Conservation (phyloP, 768 basidiomycete genomes). For the Termitomyces sp. region DNA sequence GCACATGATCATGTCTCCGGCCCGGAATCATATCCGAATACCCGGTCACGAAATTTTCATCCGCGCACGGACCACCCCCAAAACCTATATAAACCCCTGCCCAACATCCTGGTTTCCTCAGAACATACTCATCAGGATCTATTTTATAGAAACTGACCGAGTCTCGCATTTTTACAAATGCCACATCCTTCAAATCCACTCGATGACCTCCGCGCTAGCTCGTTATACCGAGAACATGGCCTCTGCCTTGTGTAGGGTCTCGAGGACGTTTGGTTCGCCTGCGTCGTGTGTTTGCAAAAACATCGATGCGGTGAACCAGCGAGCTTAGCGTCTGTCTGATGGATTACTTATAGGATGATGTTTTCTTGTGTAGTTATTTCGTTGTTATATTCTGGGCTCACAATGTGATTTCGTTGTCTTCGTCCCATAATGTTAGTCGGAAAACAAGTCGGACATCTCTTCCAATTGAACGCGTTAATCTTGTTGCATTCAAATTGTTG, state of each 20-base stretch:
- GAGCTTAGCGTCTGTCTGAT: conserved; percentile 24
- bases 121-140: conserved; percentile 31
- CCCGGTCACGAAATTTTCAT: conserved; percentile 1
- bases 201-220: conserved; percentile 24
- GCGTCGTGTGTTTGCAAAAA: conserved; percentile 11
- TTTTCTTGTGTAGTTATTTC: too few relatives aligned
- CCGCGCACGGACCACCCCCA: conserved; percentile 13
- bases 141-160: conserved; percentile 30
- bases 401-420: too few relatives aligned
- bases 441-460: too few relatives aligned
- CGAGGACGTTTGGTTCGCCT: conserved; percentile 25
- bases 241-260: conserved; percentile 16
- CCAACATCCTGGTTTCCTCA: conserved; percentile 12
- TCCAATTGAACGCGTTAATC: too few relatives aligned
- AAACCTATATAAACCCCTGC: conserved; percentile 10
- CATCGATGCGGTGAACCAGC: conserved; percentile 10
- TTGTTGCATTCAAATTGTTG: too few relatives aligned
- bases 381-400: too few relatives aligned
- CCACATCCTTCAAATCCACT: conserved; percentile 28
- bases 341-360: conserved; percentile 8
- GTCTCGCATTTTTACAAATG: conserved; percentile 30
- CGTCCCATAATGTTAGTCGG: too few relatives aligned
- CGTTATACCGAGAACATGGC: conserved; percentile 26
- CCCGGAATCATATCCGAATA: not conserved
- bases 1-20: not conserved